Conservation (phyloP, 176 grass and related monocot species). For the Panicum miliaceum region DNA sequence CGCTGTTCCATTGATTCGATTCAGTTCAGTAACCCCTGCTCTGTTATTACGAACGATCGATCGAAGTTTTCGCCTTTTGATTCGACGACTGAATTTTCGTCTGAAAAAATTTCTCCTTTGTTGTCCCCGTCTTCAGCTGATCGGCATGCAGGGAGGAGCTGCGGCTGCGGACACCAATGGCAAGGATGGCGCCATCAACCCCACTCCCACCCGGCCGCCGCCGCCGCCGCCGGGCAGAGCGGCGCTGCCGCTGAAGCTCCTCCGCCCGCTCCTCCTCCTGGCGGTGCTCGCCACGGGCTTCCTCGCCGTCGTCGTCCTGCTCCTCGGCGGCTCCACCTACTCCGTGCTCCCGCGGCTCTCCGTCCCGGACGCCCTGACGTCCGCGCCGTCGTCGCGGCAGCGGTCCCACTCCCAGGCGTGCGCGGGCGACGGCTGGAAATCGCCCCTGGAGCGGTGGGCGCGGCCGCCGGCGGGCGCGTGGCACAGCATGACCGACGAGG, state of each 20-base stretch:
- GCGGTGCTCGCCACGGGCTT: conserved; percentile 45
- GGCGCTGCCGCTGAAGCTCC: conserved; percentile 7
- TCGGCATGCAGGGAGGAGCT: conserved; percentile 30
- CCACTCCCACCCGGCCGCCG: background rate
- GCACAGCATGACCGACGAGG: conserved; percentile 86
- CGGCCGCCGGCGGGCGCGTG: conserved; percentile 44
- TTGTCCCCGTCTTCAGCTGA: background rate
- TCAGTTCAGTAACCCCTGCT: background rate
- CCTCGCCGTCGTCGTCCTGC: conserved; percentile 28
- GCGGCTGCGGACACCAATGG: background rate
- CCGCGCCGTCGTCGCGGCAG: background rate
- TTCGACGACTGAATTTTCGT: background rate
- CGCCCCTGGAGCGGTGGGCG: conserved; percentile 34
- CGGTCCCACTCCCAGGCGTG: background rate
- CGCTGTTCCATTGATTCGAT: background rate
- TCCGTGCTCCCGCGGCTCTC: conserved; percentile 22
- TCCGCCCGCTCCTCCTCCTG: conserved; percentile 50
- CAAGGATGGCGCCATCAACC: conserved; percentile 15
- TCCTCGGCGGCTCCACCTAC: conserved; percentile 12
- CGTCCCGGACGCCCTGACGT: conserved; percentile 17
- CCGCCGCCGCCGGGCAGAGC: no score
- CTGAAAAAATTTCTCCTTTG: background rate
- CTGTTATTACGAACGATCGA: background rate
- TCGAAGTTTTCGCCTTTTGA: background rate
- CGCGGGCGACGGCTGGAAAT: no score